Percentiles rank a stretch among this genome's conserved stretches.
These are phyloP conservation scores for Phaffia tasmanica DNA, from an alignment of 768 basidiomycete genomes.

Conservation along the genomic window DNA sequence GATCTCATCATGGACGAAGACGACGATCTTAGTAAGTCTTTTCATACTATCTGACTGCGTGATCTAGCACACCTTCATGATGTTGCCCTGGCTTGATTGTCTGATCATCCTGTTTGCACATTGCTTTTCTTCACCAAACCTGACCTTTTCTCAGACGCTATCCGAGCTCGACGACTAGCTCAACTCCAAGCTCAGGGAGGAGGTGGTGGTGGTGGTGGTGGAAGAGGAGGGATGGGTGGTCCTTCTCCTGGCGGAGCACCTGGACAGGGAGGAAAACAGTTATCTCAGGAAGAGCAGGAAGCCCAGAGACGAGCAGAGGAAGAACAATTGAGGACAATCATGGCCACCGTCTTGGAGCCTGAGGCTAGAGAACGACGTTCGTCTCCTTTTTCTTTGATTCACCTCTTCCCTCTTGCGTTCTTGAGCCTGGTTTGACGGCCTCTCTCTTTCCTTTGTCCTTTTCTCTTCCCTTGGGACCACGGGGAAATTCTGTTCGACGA, in stretches of 20 bases:
- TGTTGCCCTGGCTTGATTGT: no score
- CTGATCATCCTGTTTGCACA: not conserved
- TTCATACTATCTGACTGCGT: no score
- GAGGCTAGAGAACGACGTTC: constrained; percentile 71
- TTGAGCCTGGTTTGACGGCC: no score
- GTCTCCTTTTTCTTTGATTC: constrained; percentile 26
- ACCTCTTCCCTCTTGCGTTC: not conserved
- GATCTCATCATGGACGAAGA: constrained; percentile 20
- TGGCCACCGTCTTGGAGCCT: constrained; percentile 64
- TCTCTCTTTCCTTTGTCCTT: not conserved
- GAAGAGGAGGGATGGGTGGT: constrained; percentile 23
- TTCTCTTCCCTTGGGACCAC: not conserved
- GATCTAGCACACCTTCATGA: no score
- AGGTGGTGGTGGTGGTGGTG: constrained; percentile 22
- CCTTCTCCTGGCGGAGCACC: constrained; percentile 32
- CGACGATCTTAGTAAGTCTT: constrained; percentile 18
- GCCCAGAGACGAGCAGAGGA: constrained; percentile 51
- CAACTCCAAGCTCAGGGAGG: constrained; percentile 37
- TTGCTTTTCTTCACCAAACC: not conserved
- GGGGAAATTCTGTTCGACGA: not conserved
- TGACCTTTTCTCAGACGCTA: constrained; percentile 4
- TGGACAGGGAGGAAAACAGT: constrained; percentile 45
- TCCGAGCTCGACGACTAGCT: constrained; percentile 34
- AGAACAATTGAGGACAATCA: constrained; percentile 42
- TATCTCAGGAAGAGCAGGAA: constrained; percentile 48